Base-by-base conservation (phyloP, 257 asterid genomes). In the Capsicum pubescens region DNA sequence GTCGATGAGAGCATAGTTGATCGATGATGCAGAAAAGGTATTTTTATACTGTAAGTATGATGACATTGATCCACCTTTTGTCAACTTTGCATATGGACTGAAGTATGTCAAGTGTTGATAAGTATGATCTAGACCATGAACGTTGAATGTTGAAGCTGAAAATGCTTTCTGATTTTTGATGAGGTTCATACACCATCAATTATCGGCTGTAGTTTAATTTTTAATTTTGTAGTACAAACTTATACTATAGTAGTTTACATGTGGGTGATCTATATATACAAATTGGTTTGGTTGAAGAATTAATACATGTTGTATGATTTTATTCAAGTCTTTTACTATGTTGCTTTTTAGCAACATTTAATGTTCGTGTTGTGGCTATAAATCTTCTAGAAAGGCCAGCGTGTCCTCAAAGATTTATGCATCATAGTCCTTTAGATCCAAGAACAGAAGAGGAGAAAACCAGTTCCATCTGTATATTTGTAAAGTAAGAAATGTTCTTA, bases 1-100 rank as follows among this genome's bases (percentile, higher is more conserved):
- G 90, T 90, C n/a, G 94, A 92, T 58, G 94, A 90, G 84, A 90
- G 92, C 90, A 88, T 91, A 92, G 90, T 83, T 10, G 93, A 17
- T 48, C 8, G 12, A 48, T 48, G 54, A 48, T 48, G 10, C 54
- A 8, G 54, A 0, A 48, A 48, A 90, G 82, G 93, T 92, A 72
- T 87, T 92, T 55, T 92, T 93, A 0, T 86, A 91, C 74, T 92
- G 91, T 86, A 92, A 88, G 84, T 92, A 92, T 7, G 91, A 92
- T 10, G 87, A 93, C 1, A 83, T 86, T 2, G 91, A 91, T 88
- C 94, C 93, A 92, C 94, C 26, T 91, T 85, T 92, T 48, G 3
- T 48, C 16, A 91, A 88, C 81, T 92, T 39, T 6, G 90, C 91
- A 10, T 42, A 60, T 69, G 92, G 94, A 5, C 87, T 88, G 68